phyloP scores from a whole-genome alignment of 306 rosid species.

The Aeschynomene evenia region DNA sequence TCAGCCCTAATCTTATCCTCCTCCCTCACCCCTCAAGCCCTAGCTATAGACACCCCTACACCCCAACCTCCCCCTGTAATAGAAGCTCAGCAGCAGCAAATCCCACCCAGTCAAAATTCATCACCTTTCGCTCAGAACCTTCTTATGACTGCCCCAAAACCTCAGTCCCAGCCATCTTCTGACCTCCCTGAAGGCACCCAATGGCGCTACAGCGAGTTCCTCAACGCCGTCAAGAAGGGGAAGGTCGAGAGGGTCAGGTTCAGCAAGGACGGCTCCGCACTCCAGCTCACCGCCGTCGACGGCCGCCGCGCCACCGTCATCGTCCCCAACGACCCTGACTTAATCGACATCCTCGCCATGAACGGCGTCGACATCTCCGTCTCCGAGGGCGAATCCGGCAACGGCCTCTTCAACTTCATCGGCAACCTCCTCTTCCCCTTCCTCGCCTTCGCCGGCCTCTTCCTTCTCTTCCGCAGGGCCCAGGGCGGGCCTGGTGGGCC shows the following conservation, averaged over 20 bases:
- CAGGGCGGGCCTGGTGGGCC: conserved; percentile 95
- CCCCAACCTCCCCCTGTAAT: conserved; percentile 48
- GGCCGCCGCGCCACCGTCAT: conserved; percentile 86
- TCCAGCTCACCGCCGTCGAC: conserved; percentile 85
- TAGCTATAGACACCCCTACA: conserved; percentile 49
- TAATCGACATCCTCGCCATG: conserved; percentile 92
- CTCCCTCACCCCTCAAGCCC: conserved; percentile 57
- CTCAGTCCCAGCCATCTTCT: conserved; percentile 54
- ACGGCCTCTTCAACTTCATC: conserved; percentile 67
- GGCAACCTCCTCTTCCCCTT: conserved; percentile 81
- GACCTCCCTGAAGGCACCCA: conserved; percentile 91
- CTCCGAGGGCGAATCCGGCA: conserved; percentile 78
- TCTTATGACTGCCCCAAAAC: conserved; percentile 70
- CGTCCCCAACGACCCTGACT: conserved; percentile 96
- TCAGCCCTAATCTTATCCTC: conserved; percentile 72
- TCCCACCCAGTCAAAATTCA: conserved; percentile 34
- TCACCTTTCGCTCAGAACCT: conserved; percentile 73
- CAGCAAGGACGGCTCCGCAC: conserved; percentile 87
- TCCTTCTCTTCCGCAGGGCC: conserved; percentile 79
- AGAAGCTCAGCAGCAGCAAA: conserved; percentile 59
- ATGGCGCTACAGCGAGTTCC: conserved; percentile 96
- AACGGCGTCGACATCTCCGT: conserved; percentile 93
- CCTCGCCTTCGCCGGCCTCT: conserved; percentile 89
- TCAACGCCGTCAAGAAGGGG: conserved; percentile 91
- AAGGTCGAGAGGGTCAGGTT: conserved; percentile 92